phyloP scores from a whole-genome alignment of 805 yeast species.

The Suhomyces pyralidae region DNA sequence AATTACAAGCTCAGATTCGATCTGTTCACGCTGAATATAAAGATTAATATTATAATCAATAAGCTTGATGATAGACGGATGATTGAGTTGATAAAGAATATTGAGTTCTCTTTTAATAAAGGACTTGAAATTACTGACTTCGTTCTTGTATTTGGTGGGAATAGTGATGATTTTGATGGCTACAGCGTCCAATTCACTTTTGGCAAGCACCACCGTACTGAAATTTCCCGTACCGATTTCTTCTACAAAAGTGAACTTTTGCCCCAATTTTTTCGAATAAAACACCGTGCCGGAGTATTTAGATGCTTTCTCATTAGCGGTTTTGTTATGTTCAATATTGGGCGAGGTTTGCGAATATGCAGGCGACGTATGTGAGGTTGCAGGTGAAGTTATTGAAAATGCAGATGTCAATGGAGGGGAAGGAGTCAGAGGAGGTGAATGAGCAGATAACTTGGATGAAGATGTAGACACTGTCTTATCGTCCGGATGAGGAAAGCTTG shows the following conservation, averaged over 20 bases:
- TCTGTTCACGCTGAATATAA: slow-evolving; percentile 21
- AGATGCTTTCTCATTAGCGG: background rate
- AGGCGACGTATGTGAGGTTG: background rate
- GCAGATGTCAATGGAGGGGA: slow-evolving; percentile 3
- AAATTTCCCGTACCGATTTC: slow-evolving; percentile 68
- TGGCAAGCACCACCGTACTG: slow-evolving; percentile 58
- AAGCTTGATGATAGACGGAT: slow-evolving; percentile 68
- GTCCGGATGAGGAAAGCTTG: background rate
- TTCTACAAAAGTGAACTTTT: slow-evolving; percentile 16
- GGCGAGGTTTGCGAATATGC: slow-evolving; percentile 1
- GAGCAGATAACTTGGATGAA: slow-evolving; percentile 2
- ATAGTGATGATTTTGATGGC: slow-evolving; percentile 67
- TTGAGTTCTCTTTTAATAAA: slow-evolving; percentile 63
- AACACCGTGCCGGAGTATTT: slow-evolving; percentile 6
- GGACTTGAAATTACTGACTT: slow-evolving; percentile 29
- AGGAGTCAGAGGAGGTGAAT: slow-evolving; percentile 1
- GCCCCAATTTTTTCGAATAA: slow-evolving; percentile 8
- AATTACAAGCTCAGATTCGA: slow-evolving; percentile 11
- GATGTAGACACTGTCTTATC: background rate
- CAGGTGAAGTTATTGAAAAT: slow-evolving; percentile 1
- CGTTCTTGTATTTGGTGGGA: slow-evolving; percentile 34
- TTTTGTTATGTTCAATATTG: background rate
- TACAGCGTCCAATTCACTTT: slow-evolving; percentile 27
- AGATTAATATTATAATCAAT: slow-evolving; percentile 47
- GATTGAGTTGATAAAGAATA: slow-evolving; percentile 52